Conservation (phyloP, 2,329 filamentous ascomycete genomes). For the Aureobasidium subglaciale region DNA sequence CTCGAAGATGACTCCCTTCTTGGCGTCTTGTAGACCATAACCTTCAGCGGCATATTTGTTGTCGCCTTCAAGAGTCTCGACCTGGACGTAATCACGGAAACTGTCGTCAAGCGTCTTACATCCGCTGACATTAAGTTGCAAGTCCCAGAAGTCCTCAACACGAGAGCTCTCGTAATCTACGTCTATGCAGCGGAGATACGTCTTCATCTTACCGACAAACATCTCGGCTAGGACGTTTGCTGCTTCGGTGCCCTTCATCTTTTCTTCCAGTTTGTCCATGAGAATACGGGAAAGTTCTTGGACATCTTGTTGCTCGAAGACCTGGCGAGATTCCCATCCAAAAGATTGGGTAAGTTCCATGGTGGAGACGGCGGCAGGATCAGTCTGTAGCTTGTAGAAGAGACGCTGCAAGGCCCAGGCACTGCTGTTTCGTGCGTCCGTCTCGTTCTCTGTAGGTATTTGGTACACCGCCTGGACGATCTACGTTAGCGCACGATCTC, state of each 20-base stretch:
- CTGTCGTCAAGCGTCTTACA: constrained; percentile 91
- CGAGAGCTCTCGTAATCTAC: constrained; percentile 95
- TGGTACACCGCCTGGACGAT: constrained; percentile 75
- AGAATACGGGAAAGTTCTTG: constrained; percentile 93
- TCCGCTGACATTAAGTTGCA: constrained; percentile 91
- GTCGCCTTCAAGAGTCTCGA: constrained; percentile 94
- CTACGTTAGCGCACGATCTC: background rate
- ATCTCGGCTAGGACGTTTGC: constrained; percentile 83
- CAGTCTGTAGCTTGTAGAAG: constrained; percentile 92
- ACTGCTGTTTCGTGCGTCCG: constrained; percentile 68
- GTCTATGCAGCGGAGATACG: constrained; percentile 97
- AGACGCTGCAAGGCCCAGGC: constrained; percentile 89
- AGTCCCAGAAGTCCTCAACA: constrained; percentile 97
- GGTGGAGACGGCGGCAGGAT: constrained; percentile 73
- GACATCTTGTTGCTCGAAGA: constrained; percentile 98
- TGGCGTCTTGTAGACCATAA: constrained; percentile 88
- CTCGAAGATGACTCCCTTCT: constrained; percentile 96
- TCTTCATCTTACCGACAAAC: constrained; percentile 97
- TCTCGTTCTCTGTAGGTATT: constrained; percentile 84
- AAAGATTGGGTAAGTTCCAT: constrained; percentile 94
- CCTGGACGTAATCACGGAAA: constrained; percentile 92
- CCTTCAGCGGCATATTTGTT: constrained; percentile 97
- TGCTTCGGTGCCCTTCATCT: constrained; percentile 93
- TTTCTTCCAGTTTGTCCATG: constrained; percentile 94
- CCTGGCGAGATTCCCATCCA: constrained; percentile 95